These are phyloP conservation scores for Blepharisma undulans DNA, from an alignment of 169 alveolate genomes.

Conservation along the genomic window DNA sequence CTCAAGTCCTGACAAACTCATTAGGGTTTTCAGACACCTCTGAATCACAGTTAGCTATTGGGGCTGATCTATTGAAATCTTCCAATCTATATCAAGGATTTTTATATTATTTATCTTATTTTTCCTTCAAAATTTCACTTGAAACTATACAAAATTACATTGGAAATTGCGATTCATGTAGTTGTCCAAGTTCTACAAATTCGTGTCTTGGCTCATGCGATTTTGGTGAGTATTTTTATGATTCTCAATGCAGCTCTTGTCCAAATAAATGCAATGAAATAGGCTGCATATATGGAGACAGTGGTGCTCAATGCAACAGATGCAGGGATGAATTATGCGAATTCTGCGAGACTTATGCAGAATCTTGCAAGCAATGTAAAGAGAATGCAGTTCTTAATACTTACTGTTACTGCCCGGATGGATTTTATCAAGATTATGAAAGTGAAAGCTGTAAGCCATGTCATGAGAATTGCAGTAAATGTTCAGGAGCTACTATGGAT, in stretches of 20 bases:
- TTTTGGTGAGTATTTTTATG: not conserved
- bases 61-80: not conserved
- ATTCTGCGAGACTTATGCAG: not conserved
- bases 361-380: not conserved
- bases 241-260: not conserved
- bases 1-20: not conserved
- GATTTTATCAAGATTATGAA: not conserved
- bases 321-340: not conserved
- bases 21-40: not conserved
- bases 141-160: not conserved
- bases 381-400: not conserved
- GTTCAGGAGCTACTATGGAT: not conserved
- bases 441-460: not conserved
- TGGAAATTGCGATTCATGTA: not conserved
- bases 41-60: not conserved
- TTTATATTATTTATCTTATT: not conserved
- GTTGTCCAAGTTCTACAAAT: not conserved
- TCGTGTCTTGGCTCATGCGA: not conserved
- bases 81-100: not conserved
- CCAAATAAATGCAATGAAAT: not conserved
- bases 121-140: not conserved
- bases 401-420: not conserved
- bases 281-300: not conserved
- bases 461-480: not conserved
- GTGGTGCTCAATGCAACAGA: not conserved